Evolutionary conservation across 2,329 filamentous ascomycete genomes (phyloP), one percentile per base, ranked within the genome.

Genomic region (Hyphodiscus sp.): DNA sequence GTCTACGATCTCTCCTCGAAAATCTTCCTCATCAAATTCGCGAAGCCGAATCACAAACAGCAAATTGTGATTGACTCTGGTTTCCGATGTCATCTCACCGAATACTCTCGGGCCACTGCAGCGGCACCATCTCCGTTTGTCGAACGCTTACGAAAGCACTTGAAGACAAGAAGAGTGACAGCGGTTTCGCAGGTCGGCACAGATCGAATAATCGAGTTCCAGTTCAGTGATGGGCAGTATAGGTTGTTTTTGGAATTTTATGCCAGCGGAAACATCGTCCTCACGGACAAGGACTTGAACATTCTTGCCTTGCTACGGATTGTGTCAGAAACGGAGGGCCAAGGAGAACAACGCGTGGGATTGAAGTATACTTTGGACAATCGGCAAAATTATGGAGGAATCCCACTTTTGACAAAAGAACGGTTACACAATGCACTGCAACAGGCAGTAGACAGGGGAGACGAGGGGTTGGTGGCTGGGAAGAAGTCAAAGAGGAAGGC

Each of bases 1-100:
- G 86, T 96, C 69, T 97, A 99, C 74, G 94, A 99, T 70, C 82
- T 99, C 55, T 95, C 90, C 58, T 91, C 91, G 60, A 91, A 92
- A 68, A 96, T 97, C 67, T 89, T 97, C 67, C 84, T 97, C 23
- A 81, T 99, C 71, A 97, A 96, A 69, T 94, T 99, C 68, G 85
- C 91, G 52, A 95, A 94, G 69, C 90, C 92, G 44, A 86, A 92
- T 66, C 81, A 86, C 61, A 91, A 91, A 71, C 86, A 94, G 68
- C 92, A 97, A 69, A 78, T 99, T 26, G 77, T 99, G 49, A 83
- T 99, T 64, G 94, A 99, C 69, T 94, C 89, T 1, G 94, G 94
- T 29, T 99, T 99, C 71, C 90, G 94, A 67, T 95, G 90, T 70
- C 94, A 99, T 69, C 77, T 97, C 54, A 97, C 94, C 30, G 84